These are phyloP conservation scores for Candida arabinofermentans DNA, from an alignment of 805 yeast genomes.

Conservation along the genomic window DNA sequence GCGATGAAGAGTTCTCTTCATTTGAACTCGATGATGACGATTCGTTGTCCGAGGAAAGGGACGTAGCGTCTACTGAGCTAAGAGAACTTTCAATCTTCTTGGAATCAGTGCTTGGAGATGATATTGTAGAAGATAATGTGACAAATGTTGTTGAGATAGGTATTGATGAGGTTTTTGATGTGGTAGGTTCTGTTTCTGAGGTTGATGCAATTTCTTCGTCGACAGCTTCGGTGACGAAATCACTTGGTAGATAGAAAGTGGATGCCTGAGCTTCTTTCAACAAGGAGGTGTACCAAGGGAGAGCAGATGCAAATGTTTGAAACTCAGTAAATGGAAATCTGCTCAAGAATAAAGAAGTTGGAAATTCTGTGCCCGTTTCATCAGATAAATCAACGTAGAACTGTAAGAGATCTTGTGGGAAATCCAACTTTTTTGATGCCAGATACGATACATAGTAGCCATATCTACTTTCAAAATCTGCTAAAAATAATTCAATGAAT, in stretches of 20 bases:
- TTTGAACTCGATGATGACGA: too few species aligned
- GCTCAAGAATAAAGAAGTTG: constrained; percentile 24
- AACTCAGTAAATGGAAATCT: constrained; percentile 32
- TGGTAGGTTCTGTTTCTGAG: neutral
- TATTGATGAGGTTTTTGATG: neutral
- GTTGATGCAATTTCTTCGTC: neutral
- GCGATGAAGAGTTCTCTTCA: too few species aligned
- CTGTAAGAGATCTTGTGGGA: constrained; percentile 29
- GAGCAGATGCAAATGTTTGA: constrained; percentile 27
- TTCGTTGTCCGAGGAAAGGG: too few species aligned
- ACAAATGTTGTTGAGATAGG: constrained; percentile 1
- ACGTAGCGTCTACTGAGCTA: too few species aligned
- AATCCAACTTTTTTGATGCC: constrained; percentile 23
- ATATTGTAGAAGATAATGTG: neutral
- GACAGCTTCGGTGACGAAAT: constrained; percentile 22
- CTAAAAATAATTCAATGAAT: constrained; percentile 29
- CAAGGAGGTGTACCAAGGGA: constrained; percentile 33
- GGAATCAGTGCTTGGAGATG: too few species aligned
- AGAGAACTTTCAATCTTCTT: too few species aligned
- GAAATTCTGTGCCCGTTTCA: constrained; percentile 12
- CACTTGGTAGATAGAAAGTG: constrained; percentile 26
- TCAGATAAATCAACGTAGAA: constrained; percentile 24
- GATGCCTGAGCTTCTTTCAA: constrained; percentile 23
- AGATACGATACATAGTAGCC: constrained; percentile 33
- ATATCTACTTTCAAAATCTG: constrained; percentile 28